Evolutionary conservation across 176 grass and related monocot genomes (phyloP).

Genomic region (Stipa capillata): DNA sequence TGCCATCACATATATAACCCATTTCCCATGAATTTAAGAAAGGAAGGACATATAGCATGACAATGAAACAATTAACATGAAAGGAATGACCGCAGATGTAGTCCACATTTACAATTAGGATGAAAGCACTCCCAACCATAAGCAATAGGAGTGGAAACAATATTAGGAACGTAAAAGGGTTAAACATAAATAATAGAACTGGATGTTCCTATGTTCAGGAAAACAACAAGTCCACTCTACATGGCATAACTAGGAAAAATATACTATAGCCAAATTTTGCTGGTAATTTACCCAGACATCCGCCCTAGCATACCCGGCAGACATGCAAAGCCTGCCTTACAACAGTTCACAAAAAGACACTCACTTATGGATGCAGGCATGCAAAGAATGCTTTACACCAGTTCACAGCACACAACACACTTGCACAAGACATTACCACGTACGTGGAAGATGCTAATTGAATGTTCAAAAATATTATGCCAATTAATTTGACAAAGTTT

Average conservation of each 20-base stretch:
- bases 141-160: neutral
- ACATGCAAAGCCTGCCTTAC: neutral
- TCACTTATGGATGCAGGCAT: neutral
- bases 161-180: neutral
- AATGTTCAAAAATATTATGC: neutral
- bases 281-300: neutral
- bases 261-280: neutral
- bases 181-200: neutral
- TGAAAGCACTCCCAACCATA: neutral
- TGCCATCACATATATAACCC: too few relatives aligned
- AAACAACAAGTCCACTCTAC: neutral
- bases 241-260: neutral
- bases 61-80: too few relatives aligned
- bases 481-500: neutral
- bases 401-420: neutral
- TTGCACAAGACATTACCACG: neutral
- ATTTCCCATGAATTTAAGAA: too few relatives aligned
- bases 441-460: neutral
- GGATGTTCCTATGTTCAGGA: neutral
- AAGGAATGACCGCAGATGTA: neutral
- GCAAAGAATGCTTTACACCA: neutral
- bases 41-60: too few relatives aligned
- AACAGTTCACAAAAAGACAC: neutral
- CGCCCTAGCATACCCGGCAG: neutral
- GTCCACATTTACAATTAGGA: neutral